phyloP scores from a whole-genome alignment of 495 filamentous ascomycete genomes.

The Evernia prunastri region DNA sequence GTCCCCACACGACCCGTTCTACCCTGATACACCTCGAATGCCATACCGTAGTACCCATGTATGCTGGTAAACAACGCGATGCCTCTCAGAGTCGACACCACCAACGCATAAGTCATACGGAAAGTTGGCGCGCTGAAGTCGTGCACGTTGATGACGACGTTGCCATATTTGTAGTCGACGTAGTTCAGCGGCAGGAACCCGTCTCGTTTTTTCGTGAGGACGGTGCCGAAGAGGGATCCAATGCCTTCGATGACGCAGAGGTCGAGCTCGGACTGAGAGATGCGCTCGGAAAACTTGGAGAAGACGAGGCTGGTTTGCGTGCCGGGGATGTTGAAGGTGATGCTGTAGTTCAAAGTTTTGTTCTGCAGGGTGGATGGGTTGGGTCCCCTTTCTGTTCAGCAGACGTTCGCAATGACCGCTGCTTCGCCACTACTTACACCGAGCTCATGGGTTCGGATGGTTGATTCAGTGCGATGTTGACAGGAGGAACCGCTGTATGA shows the following conservation, averaged over 20 bases:
- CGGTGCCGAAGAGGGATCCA: background rate
- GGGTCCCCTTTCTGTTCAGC: background rate
- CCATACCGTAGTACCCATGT: background rate
- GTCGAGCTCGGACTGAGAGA: constrained; percentile 6
- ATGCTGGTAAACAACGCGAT: constrained; percentile 12
- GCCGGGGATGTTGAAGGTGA: constrained; percentile 9
- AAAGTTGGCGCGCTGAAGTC: constrained; percentile 1
- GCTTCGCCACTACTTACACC: background rate
- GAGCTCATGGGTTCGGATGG: background rate
- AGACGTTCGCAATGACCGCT: background rate
- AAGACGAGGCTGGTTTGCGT: constrained; percentile 2
- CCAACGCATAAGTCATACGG: background rate
- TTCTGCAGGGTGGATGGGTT: background rate
- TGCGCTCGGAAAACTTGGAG: background rate
- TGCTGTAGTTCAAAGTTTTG: background rate
- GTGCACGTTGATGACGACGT: constrained; percentile 5
- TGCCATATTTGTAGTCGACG: constrained; percentile 7
- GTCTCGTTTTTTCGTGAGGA: background rate
- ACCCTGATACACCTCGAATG: background rate
- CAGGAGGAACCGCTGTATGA: background rate
- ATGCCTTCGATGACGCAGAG: constrained; percentile 11
- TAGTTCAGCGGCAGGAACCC: background rate
- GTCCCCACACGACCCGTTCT: constrained; percentile 2
- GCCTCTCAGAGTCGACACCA: constrained; percentile 7
- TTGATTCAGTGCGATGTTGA: background rate